Evolutionary conservation across 352 stramenopile species (phyloP), one percentile per base, ranked within the genome.

Genomic region (Blastocystis sp.): DNA sequence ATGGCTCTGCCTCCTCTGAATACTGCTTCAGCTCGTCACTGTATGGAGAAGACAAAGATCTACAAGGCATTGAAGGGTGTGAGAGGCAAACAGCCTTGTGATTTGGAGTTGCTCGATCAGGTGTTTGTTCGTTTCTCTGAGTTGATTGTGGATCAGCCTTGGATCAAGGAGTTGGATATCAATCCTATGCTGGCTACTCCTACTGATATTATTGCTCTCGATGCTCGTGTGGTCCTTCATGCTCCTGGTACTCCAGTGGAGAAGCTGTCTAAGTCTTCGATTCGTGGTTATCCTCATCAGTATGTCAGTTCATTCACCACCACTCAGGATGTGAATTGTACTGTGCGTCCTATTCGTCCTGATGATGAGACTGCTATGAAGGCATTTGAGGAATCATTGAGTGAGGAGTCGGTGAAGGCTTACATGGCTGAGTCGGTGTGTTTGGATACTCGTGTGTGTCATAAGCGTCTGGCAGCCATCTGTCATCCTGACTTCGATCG

Each of bases 91-190:
- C 9, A 27, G 73, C 54, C 54, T 24, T 84, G 73, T 44, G 73
- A 84, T 60, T 42, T 70, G 58, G 58, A 84, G n/a, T 30, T 70
- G 58, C 33, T 84, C 27, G 73, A 84, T 44, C 73, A 84, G 58
- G 73, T 84, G 54, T 84, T 84, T 44, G 73, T 84, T n/a, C 73
- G 73, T 44, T 84, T 84, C 73, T 84, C 73, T 19, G 73, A 84
- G 33, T 33, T 84, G 58, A 70, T 84, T 40, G 24, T 24, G 11
- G 73, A 84, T 44, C 73, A 84, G 58, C 73, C 24, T 5, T 84
- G 73, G 73, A 84, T 84, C 58, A 84, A 84, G 73, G 73, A 84
- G 33, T 54, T 84, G 54, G 73, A 84, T 44, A 84, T 84, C 58
- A 84, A 84, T 54, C 73, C 73, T 44, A 84, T 84, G 73, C 19